Evolutionary conservation across 2,329 filamentous ascomycete genomes (phyloP).

Genomic region (Cladosporium sp.): DNA sequence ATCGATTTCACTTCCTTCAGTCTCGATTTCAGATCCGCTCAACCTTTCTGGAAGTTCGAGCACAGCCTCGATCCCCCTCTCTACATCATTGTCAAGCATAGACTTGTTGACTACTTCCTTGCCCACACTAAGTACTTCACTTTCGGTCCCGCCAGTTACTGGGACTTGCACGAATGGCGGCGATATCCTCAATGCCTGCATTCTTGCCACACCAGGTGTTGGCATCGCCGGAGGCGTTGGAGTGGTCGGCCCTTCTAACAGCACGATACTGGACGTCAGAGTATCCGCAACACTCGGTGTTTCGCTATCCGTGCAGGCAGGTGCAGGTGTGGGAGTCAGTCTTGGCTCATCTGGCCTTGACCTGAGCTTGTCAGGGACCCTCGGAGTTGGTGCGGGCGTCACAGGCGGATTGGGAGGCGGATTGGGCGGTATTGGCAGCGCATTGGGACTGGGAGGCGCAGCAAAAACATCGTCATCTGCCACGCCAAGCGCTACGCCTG

Average conservation of each 20-base stretch:
- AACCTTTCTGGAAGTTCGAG: too few relatives aligned
- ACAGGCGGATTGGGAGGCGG: conserved; percentile 1
- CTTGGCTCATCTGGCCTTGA: conserved; percentile 10
- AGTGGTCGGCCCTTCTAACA: conserved; percentile 4
- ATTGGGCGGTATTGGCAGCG: too few relatives aligned
- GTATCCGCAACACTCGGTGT: not conserved
- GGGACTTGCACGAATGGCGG: conserved; percentile 14
- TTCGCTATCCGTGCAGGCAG: not conserved
- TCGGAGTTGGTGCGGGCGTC: not conserved
- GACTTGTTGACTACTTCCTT: too few relatives aligned
- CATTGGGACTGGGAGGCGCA: not conserved
- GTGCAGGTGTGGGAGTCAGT: conserved; percentile 6
- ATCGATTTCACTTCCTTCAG: not conserved
- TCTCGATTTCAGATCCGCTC: not conserved
- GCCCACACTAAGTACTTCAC: too few relatives aligned
- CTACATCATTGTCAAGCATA: too few relatives aligned
- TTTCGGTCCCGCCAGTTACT: not conserved
- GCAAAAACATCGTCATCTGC: not conserved
- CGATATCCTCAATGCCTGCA: conserved; percentile 14
- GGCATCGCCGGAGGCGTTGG: conserved; percentile 6
- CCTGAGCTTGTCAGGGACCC: not conserved
- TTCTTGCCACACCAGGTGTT: not conserved
- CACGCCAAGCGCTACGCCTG: conserved; percentile 1
- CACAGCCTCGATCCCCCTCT: too few relatives aligned
- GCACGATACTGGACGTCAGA: conserved; percentile 7